Evolutionary conservation across 106 monocot genomes (phyloP).

Genomic region (Posidonia australis): DNA sequence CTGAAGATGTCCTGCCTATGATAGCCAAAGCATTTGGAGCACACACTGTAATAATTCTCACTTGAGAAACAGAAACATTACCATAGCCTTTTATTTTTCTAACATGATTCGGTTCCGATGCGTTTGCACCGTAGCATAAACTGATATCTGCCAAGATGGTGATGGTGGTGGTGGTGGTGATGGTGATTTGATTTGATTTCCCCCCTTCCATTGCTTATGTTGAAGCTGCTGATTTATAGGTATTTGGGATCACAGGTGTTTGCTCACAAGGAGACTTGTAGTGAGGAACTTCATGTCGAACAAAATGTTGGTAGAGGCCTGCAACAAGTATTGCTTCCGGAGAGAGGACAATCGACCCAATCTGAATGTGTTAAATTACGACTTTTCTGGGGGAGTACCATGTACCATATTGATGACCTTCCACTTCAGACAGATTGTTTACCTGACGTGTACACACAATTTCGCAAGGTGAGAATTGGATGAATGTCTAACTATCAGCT

Average conservation of each 20-base stretch:
- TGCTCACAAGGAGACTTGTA: slow-evolving; percentile 90
- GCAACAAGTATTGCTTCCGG: slow-evolving; percentile 30
- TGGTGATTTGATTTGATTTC: too few relatives aligned
- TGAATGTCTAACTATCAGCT: not conserved
- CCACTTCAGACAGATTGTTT: slow-evolving; percentile 43
- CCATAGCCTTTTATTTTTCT: not conserved
- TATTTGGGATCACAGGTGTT: slow-evolving; percentile 23
- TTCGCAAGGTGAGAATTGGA: slow-evolving; percentile 60
- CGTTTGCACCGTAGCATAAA: too few relatives aligned
- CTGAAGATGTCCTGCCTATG: slow-evolving; percentile 73
- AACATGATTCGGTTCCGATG: too few relatives aligned
- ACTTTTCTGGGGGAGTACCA: slow-evolving; percentile 83
- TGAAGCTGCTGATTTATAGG: not conserved
- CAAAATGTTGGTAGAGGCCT: slow-evolving; percentile 37
- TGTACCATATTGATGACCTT: slow-evolving; percentile 95
- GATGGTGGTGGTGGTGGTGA: too few relatives aligned
- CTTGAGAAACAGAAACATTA: too few relatives aligned
- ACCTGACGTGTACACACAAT: slow-evolving; percentile 94
- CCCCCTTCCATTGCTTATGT: not conserved
- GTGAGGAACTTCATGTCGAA: slow-evolving; percentile 81
- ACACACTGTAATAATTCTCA: slow-evolving; percentile 43
- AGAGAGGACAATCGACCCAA: slow-evolving; percentile 14
- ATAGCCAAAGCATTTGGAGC: slow-evolving; percentile 63
- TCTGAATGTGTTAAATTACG: slow-evolving; percentile 32
- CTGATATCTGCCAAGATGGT: too few relatives aligned